Evolutionary conservation across 1,284 basidiomycete genomes (phyloP), one percentile per base, ranked within the genome.

Genomic region (Leucoagaricus sp.): DNA sequence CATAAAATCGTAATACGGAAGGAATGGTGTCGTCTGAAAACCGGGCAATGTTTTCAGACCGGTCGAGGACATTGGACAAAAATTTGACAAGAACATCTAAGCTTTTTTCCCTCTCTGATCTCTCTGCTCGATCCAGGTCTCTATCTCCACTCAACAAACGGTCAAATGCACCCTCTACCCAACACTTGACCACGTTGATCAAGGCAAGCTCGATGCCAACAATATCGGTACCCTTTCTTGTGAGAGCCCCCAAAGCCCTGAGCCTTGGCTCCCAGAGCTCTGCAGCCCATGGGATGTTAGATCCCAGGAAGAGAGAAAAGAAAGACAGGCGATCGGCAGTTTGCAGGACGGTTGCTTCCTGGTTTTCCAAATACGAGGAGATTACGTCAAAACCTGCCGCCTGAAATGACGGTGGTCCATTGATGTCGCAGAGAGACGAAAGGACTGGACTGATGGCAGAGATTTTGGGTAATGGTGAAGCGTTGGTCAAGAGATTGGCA

Each of bases 261-360:
- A 86, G 82, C 19, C 86, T 80, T 1, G 82, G 72, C 61, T 90
- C 87, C 79, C 89, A 90, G 0, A 88, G 69, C 26, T 91, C 89
- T 15, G 70, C 60, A 2, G 72, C 74, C 89, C 89, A 90, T 0
- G 74, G 66, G 3, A 67, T 69, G 3, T 65, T 59, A 2, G 68
- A 65, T 13, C 74, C 76, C 5, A 82, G 69, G 62, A 91, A 83
- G 28, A 89, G 71, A 7, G 85, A 80, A 49, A 89, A 82, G 60
- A 83, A 86, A 0, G 81, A 74, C 9, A 87, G 69, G 40, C 82
- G 75, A 60, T 89, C 86, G 2, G 82, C 76, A 1, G 82, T 85
- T 1, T 71, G 68, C 15, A 83, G 69, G 15, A 65, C 57, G 7
- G 69, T 65, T 4, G 77, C 73, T 50, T 83, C 80, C 31, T 72